Evolutionary conservation across 129 eudicot species (phyloP).

Genomic region (Centaurea solstitialis): DNA sequence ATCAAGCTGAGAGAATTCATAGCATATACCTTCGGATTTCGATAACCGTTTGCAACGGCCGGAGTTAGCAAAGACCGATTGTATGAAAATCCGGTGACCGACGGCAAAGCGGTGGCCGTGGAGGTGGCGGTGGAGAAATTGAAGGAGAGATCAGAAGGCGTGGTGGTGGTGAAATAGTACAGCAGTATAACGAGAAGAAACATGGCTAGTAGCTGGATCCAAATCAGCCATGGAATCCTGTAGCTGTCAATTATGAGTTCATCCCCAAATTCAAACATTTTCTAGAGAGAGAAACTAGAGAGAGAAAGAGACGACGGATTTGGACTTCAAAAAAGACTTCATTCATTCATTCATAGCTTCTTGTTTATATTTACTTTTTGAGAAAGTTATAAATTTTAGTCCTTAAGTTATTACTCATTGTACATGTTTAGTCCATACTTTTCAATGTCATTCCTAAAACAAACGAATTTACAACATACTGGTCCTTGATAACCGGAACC

Average conservation of each 20-base stretch:
- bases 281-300: background rate
- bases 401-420: background rate
- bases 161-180: conserved; percentile 33
- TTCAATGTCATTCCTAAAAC: background rate
- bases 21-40: conserved; percentile 26
- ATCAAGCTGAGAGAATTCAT: background rate
- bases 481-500: background rate
- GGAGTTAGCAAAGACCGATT: conserved; percentile 13
- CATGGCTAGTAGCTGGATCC: conserved; percentile 78
- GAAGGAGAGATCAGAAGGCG: conserved; percentile 42
- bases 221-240: conserved; percentile 83
- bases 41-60: conserved; percentile 13
- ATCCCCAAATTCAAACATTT: conserved; percentile 76
- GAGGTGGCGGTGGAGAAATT: conserved; percentile 25
- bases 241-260: conserved; percentile 65
- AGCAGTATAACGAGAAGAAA: conserved; percentile 61
- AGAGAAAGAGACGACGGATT: background rate
- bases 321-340: background rate
- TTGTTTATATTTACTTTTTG: background rate
- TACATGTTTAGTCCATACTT: background rate
- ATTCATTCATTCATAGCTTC: background rate
- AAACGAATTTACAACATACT: background rate
- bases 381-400: background rate
- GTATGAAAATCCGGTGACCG: conserved; percentile 8
- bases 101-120: conserved; percentile 34